Percentiles rank a stretch among this genome's conserved stretches.
Conservation (phyloP, 2,329 filamentous ascomycete species). For the Didymella pinodella region DNA sequence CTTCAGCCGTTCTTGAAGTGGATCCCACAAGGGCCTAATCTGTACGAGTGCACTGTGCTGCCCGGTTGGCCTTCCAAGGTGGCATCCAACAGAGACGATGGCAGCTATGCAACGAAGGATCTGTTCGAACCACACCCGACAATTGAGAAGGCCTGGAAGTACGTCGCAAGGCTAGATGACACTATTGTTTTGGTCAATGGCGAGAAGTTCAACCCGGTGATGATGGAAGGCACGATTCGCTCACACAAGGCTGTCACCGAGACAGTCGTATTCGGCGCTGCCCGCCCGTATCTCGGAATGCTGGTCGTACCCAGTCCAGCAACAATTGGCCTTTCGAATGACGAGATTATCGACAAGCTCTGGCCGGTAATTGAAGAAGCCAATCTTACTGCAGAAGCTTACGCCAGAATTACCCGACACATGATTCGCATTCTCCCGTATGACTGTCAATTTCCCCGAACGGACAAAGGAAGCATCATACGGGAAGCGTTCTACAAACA, state of each 20-base stretch:
- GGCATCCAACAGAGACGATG: slow-evolving; percentile 31
- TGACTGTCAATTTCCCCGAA: slow-evolving; percentile 59
- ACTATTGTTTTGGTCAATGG: slow-evolving; percentile 58
- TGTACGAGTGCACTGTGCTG: slow-evolving; percentile 53
- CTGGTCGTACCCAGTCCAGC: slow-evolving; percentile 61
- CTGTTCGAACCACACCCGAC: slow-evolving; percentile 57
- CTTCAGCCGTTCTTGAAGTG: slow-evolving; percentile 55
- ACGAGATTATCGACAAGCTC: slow-evolving; percentile 58
- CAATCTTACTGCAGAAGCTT: slow-evolving; percentile 60
- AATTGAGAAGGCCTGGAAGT: slow-evolving; percentile 56
- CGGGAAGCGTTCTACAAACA: slow-evolving; percentile 60
- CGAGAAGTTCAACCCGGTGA: slow-evolving; percentile 59
- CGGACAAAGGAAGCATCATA: slow-evolving; percentile 66
- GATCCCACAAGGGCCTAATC: slow-evolving; percentile 47
- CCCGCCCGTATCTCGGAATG: slow-evolving; percentile 61
- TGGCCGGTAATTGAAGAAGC: slow-evolving; percentile 60
- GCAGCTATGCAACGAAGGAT: slow-evolving; percentile 48
- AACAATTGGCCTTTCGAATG: slow-evolving; percentile 50
- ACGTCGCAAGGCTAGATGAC: slow-evolving; percentile 57
- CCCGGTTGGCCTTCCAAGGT: slow-evolving; percentile 49
- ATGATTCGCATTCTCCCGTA: slow-evolving; percentile 60
- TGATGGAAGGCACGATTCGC: slow-evolving; percentile 63
- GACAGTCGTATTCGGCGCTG: slow-evolving; percentile 65
- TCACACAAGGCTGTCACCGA: slow-evolving; percentile 63
- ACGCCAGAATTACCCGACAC: slow-evolving; percentile 62